Percentiles rank a stretch among this genome's conserved stretches.
phyloP scores from a whole-genome alignment of 768 basidiomycete genomes.

The Piloderma croceum region DNA sequence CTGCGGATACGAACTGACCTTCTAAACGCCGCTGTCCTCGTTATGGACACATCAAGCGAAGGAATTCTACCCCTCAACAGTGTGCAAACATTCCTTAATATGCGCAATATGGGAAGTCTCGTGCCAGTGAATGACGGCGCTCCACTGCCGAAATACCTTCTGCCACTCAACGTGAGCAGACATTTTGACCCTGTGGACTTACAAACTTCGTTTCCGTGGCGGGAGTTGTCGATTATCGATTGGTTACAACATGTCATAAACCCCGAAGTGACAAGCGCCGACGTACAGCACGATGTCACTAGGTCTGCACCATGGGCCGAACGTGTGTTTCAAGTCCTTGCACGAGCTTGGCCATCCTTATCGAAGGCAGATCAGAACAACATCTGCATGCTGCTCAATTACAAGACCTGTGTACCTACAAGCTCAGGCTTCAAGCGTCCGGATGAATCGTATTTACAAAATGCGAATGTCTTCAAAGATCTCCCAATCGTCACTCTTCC shows the following conservation, averaged over 20 bases:
- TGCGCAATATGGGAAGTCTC: slow-evolving; percentile 42
- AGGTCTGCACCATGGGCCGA: slow-evolving; percentile 74
- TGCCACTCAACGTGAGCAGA: slow-evolving; percentile 64
- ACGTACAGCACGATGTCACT: slow-evolving; percentile 56
- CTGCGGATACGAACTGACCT: slow-evolving; percentile 52
- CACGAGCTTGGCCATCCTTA: slow-evolving; percentile 69
- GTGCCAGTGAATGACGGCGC: slow-evolving; percentile 59
- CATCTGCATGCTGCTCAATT: slow-evolving; percentile 43
- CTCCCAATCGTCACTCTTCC: slow-evolving; percentile 73
- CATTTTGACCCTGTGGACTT: slow-evolving; percentile 50
- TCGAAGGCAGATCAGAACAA: slow-evolving; percentile 40
- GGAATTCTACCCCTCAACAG: slow-evolving; percentile 63
- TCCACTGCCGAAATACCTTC: slow-evolving; percentile 67
- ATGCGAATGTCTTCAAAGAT: slow-evolving; percentile 85
- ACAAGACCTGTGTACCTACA: slow-evolving; percentile 63
- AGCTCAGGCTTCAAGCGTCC: slow-evolving; percentile 69
- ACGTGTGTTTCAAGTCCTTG: slow-evolving; percentile 59
- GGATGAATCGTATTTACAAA: slow-evolving; percentile 74
- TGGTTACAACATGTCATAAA: slow-evolving; percentile 70
- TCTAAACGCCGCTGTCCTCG: slow-evolving; percentile 64
- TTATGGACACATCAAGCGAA: slow-evolving; percentile 37
- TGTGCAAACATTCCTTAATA: slow-evolving; percentile 69
- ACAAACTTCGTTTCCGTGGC: slow-evolving; percentile 61
- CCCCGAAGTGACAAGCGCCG: slow-evolving; percentile 34
- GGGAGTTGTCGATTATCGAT: slow-evolving; percentile 65